Evolutionary conservation across 768 basidiomycete species (phyloP), one percentile per base, ranked within the genome.

Genomic region (Mycena galericulata): DNA sequence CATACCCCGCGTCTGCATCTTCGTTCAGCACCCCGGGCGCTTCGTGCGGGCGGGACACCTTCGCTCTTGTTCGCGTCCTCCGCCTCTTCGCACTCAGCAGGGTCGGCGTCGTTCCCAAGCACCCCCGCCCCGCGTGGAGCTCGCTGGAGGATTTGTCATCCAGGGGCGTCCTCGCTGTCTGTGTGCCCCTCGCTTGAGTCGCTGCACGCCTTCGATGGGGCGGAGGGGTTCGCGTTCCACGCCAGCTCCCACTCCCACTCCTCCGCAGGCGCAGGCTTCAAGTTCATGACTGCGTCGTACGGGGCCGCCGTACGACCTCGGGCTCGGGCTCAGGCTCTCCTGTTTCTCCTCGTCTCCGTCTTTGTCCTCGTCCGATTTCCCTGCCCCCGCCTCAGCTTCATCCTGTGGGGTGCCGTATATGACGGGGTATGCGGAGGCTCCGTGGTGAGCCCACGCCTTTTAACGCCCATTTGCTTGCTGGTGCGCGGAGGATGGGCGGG

Each of bases 1-100:
- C 26, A n/a, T n/a, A n/a, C 61, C 61, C 67, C 40, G 51, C 67
- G 22, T 63, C 61, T 2, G n/a, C n/a, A n/a, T n/a, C n/a, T n/a
- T n/a, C n/a, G n/a, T n/a, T n/a, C n/a, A n/a, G n/a, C n/a, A n/a
- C n/a, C n/a, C n/a, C n/a, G n/a, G n/a, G n/a, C n/a, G n/a, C n/a
- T n/a, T n/a, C n/a, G n/a, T n/a, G n/a, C n/a, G n/a, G n/a, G n/a
- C n/a, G n/a, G n/a, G n/a, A n/a, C n/a, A n/a, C 67, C 61, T 30
- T 61, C 61, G 22, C 57, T 64, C 34, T 60, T 59, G 17, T 36
- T 38, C 53, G 17, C 66, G 10, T 36, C 27, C 40, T 30, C 63
- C 41, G 3, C 46, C 15, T n/a, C 43, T 10, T 47, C 9, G 3
- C 3, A 22, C 46, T 24, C 58, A 20, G 29, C 8, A 15, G 2